Percentiles rank a stretch among this genome's conserved stretches.
These are phyloP conservation scores for Phytophthora uliginosa DNA, from an alignment of 352 stramenopile genomes.

Conservation along the genomic window DNA sequence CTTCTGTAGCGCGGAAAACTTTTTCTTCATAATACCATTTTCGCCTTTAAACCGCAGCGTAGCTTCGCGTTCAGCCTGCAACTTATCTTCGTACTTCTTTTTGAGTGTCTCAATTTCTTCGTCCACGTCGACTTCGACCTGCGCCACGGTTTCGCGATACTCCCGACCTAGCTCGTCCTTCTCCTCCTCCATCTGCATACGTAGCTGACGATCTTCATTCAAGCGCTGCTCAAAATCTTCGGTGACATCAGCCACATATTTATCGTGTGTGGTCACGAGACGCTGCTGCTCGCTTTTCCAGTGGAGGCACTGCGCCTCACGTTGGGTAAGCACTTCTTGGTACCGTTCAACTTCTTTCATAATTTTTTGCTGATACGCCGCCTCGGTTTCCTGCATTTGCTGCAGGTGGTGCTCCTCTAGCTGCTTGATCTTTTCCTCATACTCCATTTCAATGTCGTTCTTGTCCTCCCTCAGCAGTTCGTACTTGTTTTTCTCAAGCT, in stretches of 20 bases:
- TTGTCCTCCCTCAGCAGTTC: conserved; percentile 93
- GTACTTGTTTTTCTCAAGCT: conserved; percentile 94
- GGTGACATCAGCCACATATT: conserved; percentile 91
- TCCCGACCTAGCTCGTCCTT: conserved; percentile 85
- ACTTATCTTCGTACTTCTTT: conserved; percentile 88
- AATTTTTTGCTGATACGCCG: conserved; percentile 93
- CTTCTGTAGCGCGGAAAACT: conserved; percentile 92
- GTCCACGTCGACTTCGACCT: conserved; percentile 90
- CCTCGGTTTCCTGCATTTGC: conserved; percentile 92
- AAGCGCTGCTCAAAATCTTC: conserved; percentile 94
- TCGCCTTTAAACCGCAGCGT: conserved; percentile 94
- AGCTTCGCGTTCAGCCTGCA: conserved; percentile 87
- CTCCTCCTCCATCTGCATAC: conserved; percentile 88
- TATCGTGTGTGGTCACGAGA: conserved; percentile 74
- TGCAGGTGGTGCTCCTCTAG: conserved; percentile 94
- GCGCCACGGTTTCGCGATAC: conserved; percentile 78
- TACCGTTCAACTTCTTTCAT: conserved; percentile 95
- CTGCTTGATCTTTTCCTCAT: conserved; percentile 93
- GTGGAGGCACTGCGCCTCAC: conserved; percentile 83
- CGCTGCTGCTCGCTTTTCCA: conserved; percentile 78
- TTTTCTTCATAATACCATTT: conserved; percentile 96
- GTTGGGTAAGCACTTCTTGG: conserved; percentile 86
- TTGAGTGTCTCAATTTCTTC: conserved; percentile 91
- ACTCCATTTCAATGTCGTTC: conserved; percentile 94
- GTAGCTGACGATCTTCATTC: conserved; percentile 84